Evolutionary conservation across 495 filamentous ascomycete genomes (phyloP).

Genomic region (Aspergillus diversus): DNA sequence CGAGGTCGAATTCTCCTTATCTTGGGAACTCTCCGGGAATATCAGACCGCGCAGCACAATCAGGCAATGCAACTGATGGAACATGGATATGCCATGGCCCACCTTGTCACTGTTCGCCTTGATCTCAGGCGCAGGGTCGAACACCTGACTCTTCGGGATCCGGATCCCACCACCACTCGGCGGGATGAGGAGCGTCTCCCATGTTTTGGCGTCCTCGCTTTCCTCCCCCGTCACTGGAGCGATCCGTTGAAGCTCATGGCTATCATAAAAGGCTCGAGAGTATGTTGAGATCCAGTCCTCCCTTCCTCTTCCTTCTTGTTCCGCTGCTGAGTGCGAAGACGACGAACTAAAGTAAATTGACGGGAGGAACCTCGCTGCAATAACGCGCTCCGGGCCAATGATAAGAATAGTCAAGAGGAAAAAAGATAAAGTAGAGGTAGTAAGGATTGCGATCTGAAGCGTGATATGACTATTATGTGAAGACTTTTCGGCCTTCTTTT

Average conservation of each 20-base stretch:
- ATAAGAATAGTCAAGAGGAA: constrained; percentile 17
- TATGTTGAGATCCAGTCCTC: neutral
- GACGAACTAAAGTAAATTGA: neutral
- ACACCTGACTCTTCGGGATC: neutral
- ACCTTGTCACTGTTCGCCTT: neutral
- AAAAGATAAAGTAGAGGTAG: constrained; percentile 16
- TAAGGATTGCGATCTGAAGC: constrained; percentile 12
- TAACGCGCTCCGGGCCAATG: constrained; percentile 5
- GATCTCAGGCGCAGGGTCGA: neutral
- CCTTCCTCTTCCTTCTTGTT: neutral
- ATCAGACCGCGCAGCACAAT: constrained; percentile 19
- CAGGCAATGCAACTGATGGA: constrained; percentile 58
- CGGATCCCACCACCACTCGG: constrained; percentile 11
- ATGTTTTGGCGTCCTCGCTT: neutral
- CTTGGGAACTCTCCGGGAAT: neutral
- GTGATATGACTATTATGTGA: neutral
- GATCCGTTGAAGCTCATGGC: constrained; percentile 12
- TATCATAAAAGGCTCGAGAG: constrained; percentile 6
- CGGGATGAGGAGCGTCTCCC: constrained; percentile 18
- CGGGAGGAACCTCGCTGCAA: constrained; percentile 5
- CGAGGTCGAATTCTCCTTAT: constrained; percentile 9
- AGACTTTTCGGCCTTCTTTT: neutral
- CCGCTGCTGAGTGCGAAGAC: constrained; percentile 4
- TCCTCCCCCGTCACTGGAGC: neutral
- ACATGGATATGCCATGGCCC: constrained; percentile 42